Evolutionary conservation across 1,284 basidiomycete species (phyloP).

Genomic region (Wolfiporia cocos): DNA sequence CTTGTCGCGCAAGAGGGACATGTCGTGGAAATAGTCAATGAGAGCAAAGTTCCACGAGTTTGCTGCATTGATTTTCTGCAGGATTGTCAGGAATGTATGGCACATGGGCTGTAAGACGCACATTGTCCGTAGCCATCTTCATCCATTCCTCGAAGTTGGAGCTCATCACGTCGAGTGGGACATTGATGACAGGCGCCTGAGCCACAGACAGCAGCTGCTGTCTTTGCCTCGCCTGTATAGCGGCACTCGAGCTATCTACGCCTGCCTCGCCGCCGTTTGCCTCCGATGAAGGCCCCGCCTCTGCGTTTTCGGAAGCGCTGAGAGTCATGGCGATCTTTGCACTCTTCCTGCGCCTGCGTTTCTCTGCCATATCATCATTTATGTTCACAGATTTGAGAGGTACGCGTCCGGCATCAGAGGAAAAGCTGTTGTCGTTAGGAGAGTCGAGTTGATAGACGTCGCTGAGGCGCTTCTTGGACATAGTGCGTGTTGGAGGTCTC

Average conservation of each 20-base stretch:
- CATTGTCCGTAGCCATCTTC: slow-evolving; percentile 99
- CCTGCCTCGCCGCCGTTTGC: slow-evolving; percentile 25
- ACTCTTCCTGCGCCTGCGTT: slow-evolving; percentile 69
- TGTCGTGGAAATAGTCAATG: slow-evolving; percentile 99
- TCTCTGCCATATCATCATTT: slow-evolving; percentile 78
- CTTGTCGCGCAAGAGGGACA: slow-evolving; percentile 91
- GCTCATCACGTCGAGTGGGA: slow-evolving; percentile 75
- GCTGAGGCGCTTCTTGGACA: slow-evolving; percentile 55
- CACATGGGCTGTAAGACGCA: slow-evolving; percentile 37
- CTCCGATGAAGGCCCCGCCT: slow-evolving; percentile 48
- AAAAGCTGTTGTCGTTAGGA: slow-evolving; percentile 47
- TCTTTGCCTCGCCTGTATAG: slow-evolving; percentile 44
- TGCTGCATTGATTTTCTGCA: slow-evolving; percentile 95
- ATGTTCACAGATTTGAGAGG: slow-evolving; percentile 58
- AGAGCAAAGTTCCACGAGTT: slow-evolving; percentile 99
- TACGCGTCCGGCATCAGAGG: slow-evolving; percentile 38
- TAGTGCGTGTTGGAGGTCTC: slow-evolving; percentile 14
- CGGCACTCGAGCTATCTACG: slow-evolving; percentile 34
- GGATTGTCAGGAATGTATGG: slow-evolving; percentile 1
- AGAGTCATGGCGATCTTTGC: slow-evolving; percentile 37
- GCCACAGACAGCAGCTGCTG: slow-evolving; percentile 59
- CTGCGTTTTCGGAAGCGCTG: slow-evolving; percentile 39
- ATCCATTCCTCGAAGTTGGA: slow-evolving; percentile 99
- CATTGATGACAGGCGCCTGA: slow-evolving; percentile 51
- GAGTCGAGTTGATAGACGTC: slow-evolving; percentile 40